Percentiles rank a stretch among this genome's conserved stretches.
Evolutionary conservation across 768 basidiomycete species (phyloP).

Genomic region (Hemileccinum impolitum): DNA sequence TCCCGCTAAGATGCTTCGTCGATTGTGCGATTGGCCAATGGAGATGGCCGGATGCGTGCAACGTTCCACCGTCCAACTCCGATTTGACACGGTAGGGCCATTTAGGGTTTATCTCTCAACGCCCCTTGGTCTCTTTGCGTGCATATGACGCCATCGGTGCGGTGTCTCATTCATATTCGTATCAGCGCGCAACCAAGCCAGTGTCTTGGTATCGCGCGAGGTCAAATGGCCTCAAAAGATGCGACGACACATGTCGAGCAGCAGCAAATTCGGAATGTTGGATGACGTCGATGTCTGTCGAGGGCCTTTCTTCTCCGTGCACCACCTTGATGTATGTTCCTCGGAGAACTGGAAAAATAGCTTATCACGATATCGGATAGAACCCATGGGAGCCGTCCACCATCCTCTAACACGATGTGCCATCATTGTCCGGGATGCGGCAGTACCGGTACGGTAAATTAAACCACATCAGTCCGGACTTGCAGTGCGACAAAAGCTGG

Average conservation of each 20-base stretch:
- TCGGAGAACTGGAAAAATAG: conserved; percentile 15
- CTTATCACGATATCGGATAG: conserved; percentile 16
- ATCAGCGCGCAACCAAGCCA: neutral
- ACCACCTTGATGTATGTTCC: conserved; percentile 8
- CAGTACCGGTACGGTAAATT: neutral
- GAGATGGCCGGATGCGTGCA: neutral
- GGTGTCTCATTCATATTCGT: conserved; percentile 11
- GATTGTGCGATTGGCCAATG: conserved; percentile 8
- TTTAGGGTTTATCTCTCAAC: conserved; percentile 6
- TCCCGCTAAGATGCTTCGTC: neutral
- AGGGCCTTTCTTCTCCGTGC: neutral
- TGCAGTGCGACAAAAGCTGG: no score
- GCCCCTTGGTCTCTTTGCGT: neutral
- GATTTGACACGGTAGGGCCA: conserved; percentile 11
- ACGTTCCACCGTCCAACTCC: conserved; percentile 7
- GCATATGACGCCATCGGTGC: conserved; percentile 12
- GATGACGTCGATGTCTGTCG: conserved; percentile 6
- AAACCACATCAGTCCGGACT: neutral
- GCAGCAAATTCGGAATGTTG: neutral
- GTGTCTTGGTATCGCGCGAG: neutral
- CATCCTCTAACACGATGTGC: conserved; percentile 6
- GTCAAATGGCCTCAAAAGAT: conserved; percentile 7
- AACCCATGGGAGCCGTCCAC: neutral
- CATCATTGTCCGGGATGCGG: no score
- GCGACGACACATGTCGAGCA: neutral